Conservation (phyloP, 2,329 filamentous ascomycete species). For the Aureobasidium sp. region DNA sequence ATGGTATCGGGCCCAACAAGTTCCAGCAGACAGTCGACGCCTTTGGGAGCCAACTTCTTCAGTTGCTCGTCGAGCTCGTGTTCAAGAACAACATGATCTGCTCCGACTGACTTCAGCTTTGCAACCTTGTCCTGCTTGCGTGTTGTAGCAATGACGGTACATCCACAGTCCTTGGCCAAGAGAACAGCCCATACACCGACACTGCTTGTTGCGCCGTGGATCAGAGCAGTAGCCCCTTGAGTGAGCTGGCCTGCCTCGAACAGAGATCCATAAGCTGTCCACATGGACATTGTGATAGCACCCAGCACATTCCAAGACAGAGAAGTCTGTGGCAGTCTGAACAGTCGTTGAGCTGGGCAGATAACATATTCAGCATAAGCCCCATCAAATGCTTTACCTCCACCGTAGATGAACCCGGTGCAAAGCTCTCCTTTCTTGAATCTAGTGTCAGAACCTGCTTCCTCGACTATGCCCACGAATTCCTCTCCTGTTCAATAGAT, state of each 20-base stretch:
- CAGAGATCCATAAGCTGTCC: constrained; percentile 8
- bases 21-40: constrained; percentile 10
- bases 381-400: constrained; percentile 13
- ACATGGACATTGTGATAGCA: constrained; percentile 10
- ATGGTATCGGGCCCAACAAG: constrained; percentile 8
- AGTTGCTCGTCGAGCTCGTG: neutral
- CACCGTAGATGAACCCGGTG: constrained; percentile 12
- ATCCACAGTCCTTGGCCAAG: constrained; percentile 5
- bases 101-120: neutral
- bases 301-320: constrained; percentile 4
- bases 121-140: constrained; percentile 7
- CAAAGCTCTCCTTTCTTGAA: neutral
- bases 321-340: constrained; percentile 1
- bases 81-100: constrained; percentile 14
- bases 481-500: neutral
- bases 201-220: constrained; percentile 8
- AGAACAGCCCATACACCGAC: constrained; percentile 14
- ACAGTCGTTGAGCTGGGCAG: constrained; percentile 1
- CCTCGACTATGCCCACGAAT: constrained; percentile 11
- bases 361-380: constrained; percentile 13
- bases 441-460: constrained; percentile 7
- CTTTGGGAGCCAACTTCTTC: neutral
- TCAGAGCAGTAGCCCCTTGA: neutral
- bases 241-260: neutral
- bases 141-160: constrained; percentile 14